Evolutionary conservation across 495 filamentous ascomycete genomes (phyloP), one percentile per base, ranked within the genome.

Genomic region (Aspergillus sclerotioniger): DNA sequence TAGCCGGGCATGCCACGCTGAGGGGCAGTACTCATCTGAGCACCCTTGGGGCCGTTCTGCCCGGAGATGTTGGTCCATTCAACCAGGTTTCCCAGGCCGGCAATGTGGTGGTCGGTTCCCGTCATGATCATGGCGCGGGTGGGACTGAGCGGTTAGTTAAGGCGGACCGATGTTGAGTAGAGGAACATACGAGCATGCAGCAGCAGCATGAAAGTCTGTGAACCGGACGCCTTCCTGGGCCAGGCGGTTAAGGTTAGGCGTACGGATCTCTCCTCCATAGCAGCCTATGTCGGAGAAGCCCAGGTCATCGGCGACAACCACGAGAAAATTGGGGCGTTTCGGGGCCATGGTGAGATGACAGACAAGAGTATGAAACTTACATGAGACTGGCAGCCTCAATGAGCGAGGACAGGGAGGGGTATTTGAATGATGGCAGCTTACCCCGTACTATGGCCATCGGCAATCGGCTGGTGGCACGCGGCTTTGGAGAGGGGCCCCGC

Each of bases 201-300:
- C 82, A 8, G 84, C 82, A 10, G 83, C 80, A 62, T 87, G 83
- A 66, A 85, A 86, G 60, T 85, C 79, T 0, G 84, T 85, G 62
- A 87, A 84, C 16, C 80, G 77, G 25, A 87, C 66, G 8, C 83
- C 82, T 20, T 73, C 62, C 54, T 77, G 63, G n/a, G 84, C 82
- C 8, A 88, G 71, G 32, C 75, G 71, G 62, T 86, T 80, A 43
- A 88, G 73, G 62, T 85, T 80, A 0, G 84, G 85, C 0, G 85
- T 87, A 21, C 75, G 73, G 63, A 87, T 87, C 67, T 87, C 84
- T 62, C 81, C 76, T 46, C 85, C 85, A 60, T 84, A 88, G 60
- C 79, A 81, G 41, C 76, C 75, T 51, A 85, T 76, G 58, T 87
- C 84, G 19, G 79, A 83, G 75, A 84, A 88, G 43, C 84, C 81